These are phyloP conservation scores for Ceratocystis huliohia DNA, from an alignment of 2,329 filamentous ascomycete species.

Conservation along the genomic window DNA sequence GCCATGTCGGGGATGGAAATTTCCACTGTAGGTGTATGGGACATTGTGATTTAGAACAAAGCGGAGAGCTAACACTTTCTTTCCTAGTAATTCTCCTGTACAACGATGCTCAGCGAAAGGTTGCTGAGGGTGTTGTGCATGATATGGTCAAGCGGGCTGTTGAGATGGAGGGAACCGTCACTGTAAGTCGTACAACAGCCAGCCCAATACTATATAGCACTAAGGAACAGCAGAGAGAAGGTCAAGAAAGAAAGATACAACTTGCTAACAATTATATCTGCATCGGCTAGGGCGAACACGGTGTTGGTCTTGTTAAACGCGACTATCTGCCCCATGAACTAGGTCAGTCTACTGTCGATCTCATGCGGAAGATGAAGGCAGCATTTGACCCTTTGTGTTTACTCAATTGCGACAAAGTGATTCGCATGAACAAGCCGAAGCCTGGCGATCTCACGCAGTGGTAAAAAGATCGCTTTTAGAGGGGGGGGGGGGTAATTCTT, in stretches of 20 bases:
- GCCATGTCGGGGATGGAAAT: conserved; percentile 66
- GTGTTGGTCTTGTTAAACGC: conserved; percentile 70
- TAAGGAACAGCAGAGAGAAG: too few relatives aligned
- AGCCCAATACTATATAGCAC: neutral
- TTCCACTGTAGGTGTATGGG: conserved; percentile 45
- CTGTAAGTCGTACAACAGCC: conserved; percentile 32
- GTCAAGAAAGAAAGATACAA: neutral
- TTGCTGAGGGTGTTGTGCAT: conserved; percentile 60
- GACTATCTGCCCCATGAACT: conserved; percentile 73
- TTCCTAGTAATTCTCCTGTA: conserved; percentile 41
- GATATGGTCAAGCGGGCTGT: conserved; percentile 78
- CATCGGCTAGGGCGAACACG: conserved; percentile 55
- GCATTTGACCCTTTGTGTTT: conserved; percentile 65
- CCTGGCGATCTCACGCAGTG: conserved; percentile 35
- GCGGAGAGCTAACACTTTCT: neutral
- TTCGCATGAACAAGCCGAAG: conserved; percentile 43
- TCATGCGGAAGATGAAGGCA: conserved; percentile 76
- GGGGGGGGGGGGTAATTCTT: neutral
- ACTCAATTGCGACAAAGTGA: conserved; percentile 57
- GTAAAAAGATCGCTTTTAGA: conserved; percentile 25
- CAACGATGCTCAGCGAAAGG: conserved; percentile 52
- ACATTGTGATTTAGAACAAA: neutral
- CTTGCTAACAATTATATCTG: neutral
- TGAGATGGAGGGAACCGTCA: conserved; percentile 74
- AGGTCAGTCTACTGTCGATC: conserved; percentile 59